Conservation (phyloP, 2,329 filamentous ascomycete species). For the Diaporthe citrichinensis region DNA sequence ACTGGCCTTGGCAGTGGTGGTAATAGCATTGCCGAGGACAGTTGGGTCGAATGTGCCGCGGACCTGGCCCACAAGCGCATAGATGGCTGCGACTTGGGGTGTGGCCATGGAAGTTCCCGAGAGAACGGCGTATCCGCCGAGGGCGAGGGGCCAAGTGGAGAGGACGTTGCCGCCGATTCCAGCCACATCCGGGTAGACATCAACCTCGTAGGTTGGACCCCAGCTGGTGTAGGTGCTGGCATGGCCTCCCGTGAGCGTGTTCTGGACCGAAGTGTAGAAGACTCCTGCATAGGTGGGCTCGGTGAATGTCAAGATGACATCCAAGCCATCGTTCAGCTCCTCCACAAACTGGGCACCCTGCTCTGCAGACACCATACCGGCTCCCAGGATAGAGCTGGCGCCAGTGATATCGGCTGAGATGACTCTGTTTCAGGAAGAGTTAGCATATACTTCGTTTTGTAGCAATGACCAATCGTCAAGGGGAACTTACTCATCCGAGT, state of each 20-base stretch:
- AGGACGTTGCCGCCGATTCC: slow-evolving; percentile 54
- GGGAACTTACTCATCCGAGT: slow-evolving; percentile 28
- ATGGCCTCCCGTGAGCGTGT: slow-evolving; percentile 60
- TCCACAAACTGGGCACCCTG: slow-evolving; percentile 47
- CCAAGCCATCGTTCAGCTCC: slow-evolving; percentile 43
- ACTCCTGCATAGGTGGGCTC: slow-evolving; percentile 27
- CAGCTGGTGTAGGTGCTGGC: slow-evolving; percentile 46
- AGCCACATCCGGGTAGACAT: slow-evolving; percentile 50
- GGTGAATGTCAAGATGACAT: slow-evolving; percentile 45
- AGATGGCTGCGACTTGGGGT: slow-evolving; percentile 51
- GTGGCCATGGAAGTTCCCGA: slow-evolving; percentile 56
- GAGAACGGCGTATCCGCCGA: slow-evolving; percentile 51
- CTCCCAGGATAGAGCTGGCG: slow-evolving; percentile 37
- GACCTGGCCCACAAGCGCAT: slow-evolving; percentile 52
- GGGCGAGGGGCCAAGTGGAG: slow-evolving; percentile 51
- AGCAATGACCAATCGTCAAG: not conserved
- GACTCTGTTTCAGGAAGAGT: not conserved
- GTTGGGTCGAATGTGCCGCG: slow-evolving; percentile 47
- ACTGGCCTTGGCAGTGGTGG: slow-evolving; percentile 46
- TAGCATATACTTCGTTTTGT: not conserved
- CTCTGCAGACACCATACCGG: slow-evolving; percentile 42
- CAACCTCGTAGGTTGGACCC: slow-evolving; percentile 44
- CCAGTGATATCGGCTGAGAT: not conserved
- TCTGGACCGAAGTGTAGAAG: slow-evolving; percentile 45
- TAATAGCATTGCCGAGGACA: slow-evolving; percentile 50